Conservation (phyloP, 1,139 yeast genomes). For the Saccharomyces pastorianus region DNA sequence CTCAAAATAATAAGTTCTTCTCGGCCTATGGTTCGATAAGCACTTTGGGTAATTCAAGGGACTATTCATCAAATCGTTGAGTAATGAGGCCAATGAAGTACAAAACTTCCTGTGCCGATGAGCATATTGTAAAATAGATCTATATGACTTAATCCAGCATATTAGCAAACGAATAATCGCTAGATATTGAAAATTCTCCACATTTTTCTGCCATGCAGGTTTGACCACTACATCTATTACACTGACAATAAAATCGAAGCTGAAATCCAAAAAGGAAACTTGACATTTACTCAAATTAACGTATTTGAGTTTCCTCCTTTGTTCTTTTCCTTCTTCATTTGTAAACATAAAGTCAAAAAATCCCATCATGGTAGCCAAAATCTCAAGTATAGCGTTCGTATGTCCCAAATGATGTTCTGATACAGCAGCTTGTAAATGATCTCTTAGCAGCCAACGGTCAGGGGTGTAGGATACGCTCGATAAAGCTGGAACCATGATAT, state of each 20-base stretch:
- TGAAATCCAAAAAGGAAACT: constrained; percentile 9
- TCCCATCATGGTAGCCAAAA: constrained; percentile 3
- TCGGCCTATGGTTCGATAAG: constrained; percentile 25
- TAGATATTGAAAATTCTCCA: constrained; percentile 12
- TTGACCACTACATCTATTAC: constrained; percentile 13
- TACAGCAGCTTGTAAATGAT: background rate
- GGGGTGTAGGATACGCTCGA: background rate
- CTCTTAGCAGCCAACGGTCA: background rate
- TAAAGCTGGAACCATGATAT: background rate
- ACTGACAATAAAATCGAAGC: constrained; percentile 12
- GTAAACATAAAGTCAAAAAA: constrained; percentile 1
- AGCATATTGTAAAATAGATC: constrained; percentile 34
- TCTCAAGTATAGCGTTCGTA: background rate
- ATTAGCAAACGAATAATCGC: constrained; percentile 38
- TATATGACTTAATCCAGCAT: constrained; percentile 45
- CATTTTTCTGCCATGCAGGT: constrained; percentile 8
- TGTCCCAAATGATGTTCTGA: background rate
- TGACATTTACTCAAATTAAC: constrained; percentile 1
- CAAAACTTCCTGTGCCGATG: constrained; percentile 32
- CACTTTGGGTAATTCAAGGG: background rate
- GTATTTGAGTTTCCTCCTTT: background rate
- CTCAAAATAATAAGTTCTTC: constrained; percentile 44
- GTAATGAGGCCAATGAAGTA: constrained; percentile 31
- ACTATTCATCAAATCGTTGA: constrained; percentile 24
- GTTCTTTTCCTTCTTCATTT: background rate